Evolutionary conservation across 108 stramenopile genomes (phyloP).

Genomic region (Skeletonema potamos): DNA sequence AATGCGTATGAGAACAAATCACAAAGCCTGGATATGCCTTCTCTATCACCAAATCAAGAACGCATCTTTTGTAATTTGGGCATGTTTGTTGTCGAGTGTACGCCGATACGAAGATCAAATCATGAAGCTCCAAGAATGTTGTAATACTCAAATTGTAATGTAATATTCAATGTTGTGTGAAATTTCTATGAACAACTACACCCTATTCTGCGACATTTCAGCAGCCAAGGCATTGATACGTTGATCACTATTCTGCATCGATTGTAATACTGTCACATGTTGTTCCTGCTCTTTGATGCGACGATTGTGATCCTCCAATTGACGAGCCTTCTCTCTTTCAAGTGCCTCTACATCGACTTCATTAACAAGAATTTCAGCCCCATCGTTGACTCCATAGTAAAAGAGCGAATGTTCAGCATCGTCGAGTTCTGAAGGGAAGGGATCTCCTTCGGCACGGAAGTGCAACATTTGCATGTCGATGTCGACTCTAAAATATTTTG

Average conservation of each 20-base stretch:
- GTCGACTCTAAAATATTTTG: slow-evolving; percentile 75
- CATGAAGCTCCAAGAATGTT: background rate
- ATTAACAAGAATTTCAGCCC: slow-evolving; percentile 84
- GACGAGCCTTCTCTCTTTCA: slow-evolving; percentile 31
- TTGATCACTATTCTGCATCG: slow-evolving; percentile 42
- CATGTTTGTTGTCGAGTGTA: background rate
- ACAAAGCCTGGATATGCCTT: background rate
- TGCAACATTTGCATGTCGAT: slow-evolving; percentile 76
- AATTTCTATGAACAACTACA: background rate
- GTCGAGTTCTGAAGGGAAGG: slow-evolving; percentile 74
- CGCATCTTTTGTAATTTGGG: background rate
- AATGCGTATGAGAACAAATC: background rate
- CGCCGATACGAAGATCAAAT: background rate
- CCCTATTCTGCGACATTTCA: slow-evolving; percentile 7
- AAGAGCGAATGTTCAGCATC: slow-evolving; percentile 67
- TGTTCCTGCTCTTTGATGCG: slow-evolving; percentile 50
- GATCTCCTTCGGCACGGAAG: slow-evolving; percentile 57
- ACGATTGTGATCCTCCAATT: slow-evolving; percentile 42
- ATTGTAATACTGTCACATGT: slow-evolving; percentile 43
- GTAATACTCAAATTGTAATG: background rate
- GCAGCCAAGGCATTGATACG: slow-evolving; percentile 12
- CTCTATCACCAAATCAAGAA: background rate
- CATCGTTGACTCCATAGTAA: slow-evolving; percentile 88
- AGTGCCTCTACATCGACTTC: slow-evolving; percentile 65
- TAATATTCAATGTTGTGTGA: background rate